phyloP scores from a whole-genome alignment of 75 land plant species.

The Sequoiadendron giganteum region DNA sequence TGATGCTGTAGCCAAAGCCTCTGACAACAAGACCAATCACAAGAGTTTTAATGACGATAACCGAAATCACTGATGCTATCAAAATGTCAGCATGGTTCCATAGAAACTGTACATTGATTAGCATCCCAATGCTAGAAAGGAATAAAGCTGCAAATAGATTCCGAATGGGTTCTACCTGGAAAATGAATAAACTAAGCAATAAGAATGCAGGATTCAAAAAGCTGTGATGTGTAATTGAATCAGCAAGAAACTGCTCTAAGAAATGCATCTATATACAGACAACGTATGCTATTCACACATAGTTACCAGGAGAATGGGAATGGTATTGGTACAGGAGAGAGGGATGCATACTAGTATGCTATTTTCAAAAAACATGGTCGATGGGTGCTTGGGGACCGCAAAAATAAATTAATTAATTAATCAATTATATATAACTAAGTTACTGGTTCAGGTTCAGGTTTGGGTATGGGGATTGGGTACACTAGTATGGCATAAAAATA shows the following conservation, averaged over 20 bases:
- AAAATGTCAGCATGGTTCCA: slow-evolving; percentile 93
- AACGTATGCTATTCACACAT: neutral
- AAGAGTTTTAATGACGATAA: slow-evolving; percentile 70
- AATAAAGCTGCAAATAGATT: slow-evolving; percentile 96
- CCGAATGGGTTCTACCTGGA: slow-evolving; percentile 94
- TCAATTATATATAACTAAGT: too few relatives aligned
- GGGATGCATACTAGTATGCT: too few relatives aligned
- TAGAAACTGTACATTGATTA: slow-evolving; percentile 84
- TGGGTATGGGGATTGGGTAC: too few relatives aligned
- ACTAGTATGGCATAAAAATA: too few relatives aligned
- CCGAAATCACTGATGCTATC: slow-evolving; percentile 87
- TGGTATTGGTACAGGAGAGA: too few relatives aligned
- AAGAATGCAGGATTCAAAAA: neutral
- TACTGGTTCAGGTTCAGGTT: too few relatives aligned
- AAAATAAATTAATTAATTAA: too few relatives aligned
- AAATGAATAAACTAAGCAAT: slow-evolving; percentile 7
- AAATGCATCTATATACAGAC: neutral
- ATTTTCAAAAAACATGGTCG: too few relatives aligned
- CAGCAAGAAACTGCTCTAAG: neutral
- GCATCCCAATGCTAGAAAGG: slow-evolving; percentile 98
- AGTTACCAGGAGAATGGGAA: too few relatives aligned
- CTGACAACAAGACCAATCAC: slow-evolving; percentile 62
- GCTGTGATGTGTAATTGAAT: neutral
- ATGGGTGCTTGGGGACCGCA: too few relatives aligned
- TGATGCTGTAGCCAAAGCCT: slow-evolving; percentile 82